Evolutionary conservation across 352 stramenopile genomes (phyloP), one percentile per base, ranked within the genome.

Genomic region (Phytophthora constricta): DNA sequence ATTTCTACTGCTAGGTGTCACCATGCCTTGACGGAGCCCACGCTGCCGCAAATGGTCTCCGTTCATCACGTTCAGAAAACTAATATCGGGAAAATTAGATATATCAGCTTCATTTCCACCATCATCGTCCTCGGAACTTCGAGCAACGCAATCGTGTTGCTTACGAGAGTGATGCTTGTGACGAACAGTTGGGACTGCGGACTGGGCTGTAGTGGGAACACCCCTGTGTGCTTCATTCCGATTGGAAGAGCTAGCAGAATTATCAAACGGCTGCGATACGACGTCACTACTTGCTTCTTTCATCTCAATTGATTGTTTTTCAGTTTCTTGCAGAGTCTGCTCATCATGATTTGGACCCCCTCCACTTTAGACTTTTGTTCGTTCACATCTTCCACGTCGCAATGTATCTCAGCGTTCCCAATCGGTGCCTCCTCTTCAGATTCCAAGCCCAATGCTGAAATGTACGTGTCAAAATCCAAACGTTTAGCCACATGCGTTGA

Each of bases 391-490:
- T 20, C 25, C 9, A 5, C 2, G 17, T 31, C 20, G 34, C 26
- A 5, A 17, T 23, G 23, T 14, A 27, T 27, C 7, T 53, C 58
- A 1, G 43, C 27, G 23, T 1, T 45, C 5, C 19, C 19, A 2
- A 27, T 37, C 19, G 49, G 56, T 4, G 5, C 25, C n/a, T 23
- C 45, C 14, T 5, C 45, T 51, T 45, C 28, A 39, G 28, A 31
- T 17, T 56, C 47, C 23, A 23, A 56, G 27, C 4, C 27, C 5
- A 26, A 17, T 4, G 28, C 27, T 16, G 48, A 42, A n/a, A 56
- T 56, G 22, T 17, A 61, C 16, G 43, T 14, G 42, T 67, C 59
- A 54, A 61, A 60, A 25, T 67, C 33, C 39, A 60, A 46, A 5
- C 49, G 49, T 41, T 60, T 67, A 11, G 19, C 26, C 7, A 9